Base-by-base conservation (phyloP, 371 early-diverging fungal species). In the Actinomortierella wolfii region DNA sequence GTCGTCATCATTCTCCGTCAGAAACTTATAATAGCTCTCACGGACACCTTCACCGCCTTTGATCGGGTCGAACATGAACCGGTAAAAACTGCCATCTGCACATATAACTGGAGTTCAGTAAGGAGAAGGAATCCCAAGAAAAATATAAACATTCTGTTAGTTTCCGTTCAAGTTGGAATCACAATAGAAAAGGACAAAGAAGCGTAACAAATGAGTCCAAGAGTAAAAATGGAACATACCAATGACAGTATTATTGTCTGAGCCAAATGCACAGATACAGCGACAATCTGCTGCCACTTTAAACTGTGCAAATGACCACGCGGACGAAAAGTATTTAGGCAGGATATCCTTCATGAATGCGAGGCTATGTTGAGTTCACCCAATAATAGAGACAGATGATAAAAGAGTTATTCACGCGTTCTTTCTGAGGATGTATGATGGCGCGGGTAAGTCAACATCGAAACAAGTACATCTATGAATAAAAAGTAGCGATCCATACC, bases 261-360 rank as follows among this genome's bases (percentile, higher is more conserved):
- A 81, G 18, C 87, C 91, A 82, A 97, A 95, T 9, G 89, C 92
- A 52, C 89, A 89, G 8, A 93, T 82, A 65, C 91, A 94, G 55
- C 89, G 84, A 56, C 85, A 85, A 60, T 94, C 94, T 3, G 84
- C 85, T 17, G 89, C 86, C 11, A 96, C 81, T 51, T 88, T 83
- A 55, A 90, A 94, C 62, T 94, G 89, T 3, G 95, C 94, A 84
- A 96, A 97, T 11, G 91, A 89, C 95, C 96, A 95, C 62, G 94
- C 94, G 15, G 93, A 93, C 18, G 92, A 90, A 80, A 97, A 95
- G 69, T 97, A 96, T 68, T 94, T 94, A 20, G 94, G 96, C 58
- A 97, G 69, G 15, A 94, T 61, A 45, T 94, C 93, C 70, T 95
- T 92, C 88, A 97, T 89, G 59, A 95, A 95, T 44, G 91, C 87